Base-by-base conservation (phyloP, 805 yeast genomes). In the Cyberlindnera mrakii region DNA sequence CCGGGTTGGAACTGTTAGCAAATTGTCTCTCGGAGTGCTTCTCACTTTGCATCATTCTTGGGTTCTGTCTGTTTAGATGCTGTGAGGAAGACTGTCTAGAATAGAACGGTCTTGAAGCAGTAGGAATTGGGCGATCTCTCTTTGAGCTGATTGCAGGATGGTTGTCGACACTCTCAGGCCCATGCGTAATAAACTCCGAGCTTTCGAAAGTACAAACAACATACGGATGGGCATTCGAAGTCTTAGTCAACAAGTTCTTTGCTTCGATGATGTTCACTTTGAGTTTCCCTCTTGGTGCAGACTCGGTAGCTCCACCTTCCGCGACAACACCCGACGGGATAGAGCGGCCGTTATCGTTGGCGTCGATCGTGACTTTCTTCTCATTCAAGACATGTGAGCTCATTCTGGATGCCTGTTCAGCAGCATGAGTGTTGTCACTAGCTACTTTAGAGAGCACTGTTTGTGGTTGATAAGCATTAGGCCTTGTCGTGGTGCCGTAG, bases 131-230 rank as follows among this genome's bases (percentile, higher is more conserved):
- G 36, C 49, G 47, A 16, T 50, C 52, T 32, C 23, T 51, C 35
- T 44, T 47, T 20, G 41, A 17, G 32, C 27, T 34, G 36, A 52
- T 30, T 43, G 51, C 50, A 16, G 68, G 63, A 31, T 51, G 54
- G 41, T 54, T 58, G 39, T 52, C 55, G 41, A 55, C 62, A 33
- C 56, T 49, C 50, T 66, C 84, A 1, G 95, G 88, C 5, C 89
- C 90, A 48, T 80, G 80, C 20, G 96, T 81, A 46, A 91, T 89
- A 51, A 82, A 85, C 66, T 93, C 98, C 1, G 95, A 82, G 48
- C 91, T 82, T 61, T 88, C 96, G 68, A 85, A 89, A 10, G 95
- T 84, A 63, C 95, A 86, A 31, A 89, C 96, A 16, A 86, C 96
- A 62, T 89, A 84, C 3, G 96, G 96, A 52, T 77, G 85, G 4